Evolutionary conservation across 2,329 filamentous ascomycete species (phyloP).

Genomic region (Paecilomyces formosus): DNA sequence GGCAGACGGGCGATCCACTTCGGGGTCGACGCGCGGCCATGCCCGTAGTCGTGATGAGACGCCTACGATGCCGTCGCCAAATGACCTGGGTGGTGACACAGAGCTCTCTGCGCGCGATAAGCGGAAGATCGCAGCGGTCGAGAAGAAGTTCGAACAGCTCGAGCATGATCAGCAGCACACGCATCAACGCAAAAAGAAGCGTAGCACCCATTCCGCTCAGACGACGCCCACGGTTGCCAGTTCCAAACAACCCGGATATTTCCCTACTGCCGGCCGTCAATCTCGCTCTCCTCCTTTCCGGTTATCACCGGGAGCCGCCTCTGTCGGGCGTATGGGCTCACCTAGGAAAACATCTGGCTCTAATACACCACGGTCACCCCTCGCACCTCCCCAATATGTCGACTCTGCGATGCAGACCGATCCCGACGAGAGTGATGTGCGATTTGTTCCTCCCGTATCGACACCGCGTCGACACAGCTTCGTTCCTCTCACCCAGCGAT

Average conservation of each 20-base stretch:
- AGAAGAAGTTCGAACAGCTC: conserved; percentile 55
- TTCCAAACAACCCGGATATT: conserved; percentile 6
- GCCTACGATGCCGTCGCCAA: conserved; percentile 46
- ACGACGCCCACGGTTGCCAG: conserved; percentile 39
- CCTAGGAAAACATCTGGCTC: conserved; percentile 23
- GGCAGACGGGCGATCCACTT: conserved; percentile 50
- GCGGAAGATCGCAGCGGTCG: conserved; percentile 56
- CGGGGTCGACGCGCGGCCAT: conserved; percentile 49
- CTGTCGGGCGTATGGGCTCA: conserved; percentile 16
- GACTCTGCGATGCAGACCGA: conserved; percentile 38
- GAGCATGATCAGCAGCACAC: conserved; percentile 51
- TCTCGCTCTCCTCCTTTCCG: conserved; percentile 30
- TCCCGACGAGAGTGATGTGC: conserved; percentile 29
- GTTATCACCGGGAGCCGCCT: conserved; percentile 18
- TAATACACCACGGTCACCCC: conserved; percentile 20
- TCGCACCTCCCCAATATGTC: conserved; percentile 28
- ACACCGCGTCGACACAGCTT: conserved; percentile 22
- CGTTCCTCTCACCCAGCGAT: conserved; percentile 33
- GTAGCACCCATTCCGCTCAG: conserved; percentile 46
- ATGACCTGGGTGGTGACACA: conserved; percentile 36
- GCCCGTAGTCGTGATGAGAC: conserved; percentile 56
- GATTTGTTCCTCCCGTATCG: conserved; percentile 9
- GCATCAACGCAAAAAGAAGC: conserved; percentile 47
- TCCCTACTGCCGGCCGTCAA: conserved; percentile 8
- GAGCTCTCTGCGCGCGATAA: conserved; percentile 56